Conservation (phyloP, 768 basidiomycete genomes). For the Lactarius deliciosus region DNA sequence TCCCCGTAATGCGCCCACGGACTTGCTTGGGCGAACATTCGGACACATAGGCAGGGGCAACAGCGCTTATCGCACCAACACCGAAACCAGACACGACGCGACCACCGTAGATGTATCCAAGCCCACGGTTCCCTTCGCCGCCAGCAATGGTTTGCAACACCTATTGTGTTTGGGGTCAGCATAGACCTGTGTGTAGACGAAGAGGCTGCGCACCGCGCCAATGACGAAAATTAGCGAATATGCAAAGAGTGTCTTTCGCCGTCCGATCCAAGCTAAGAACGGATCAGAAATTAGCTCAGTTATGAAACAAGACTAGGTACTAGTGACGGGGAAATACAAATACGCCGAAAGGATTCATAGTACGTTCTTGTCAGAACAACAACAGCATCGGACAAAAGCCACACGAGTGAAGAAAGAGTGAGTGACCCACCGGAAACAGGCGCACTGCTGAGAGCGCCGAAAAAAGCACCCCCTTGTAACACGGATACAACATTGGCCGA, state of each 20-base stretch:
- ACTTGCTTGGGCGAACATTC: conserved; percentile 88
- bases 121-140: conserved; percentile 51
- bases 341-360: not conserved
- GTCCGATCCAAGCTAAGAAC: conserved; percentile 57
- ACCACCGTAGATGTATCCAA: conserved; percentile 75
- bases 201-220: conserved; percentile 60
- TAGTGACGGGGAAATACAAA: not conserved
- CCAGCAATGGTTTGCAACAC: conserved; percentile 69
- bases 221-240: conserved; percentile 65
- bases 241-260: conserved; percentile 58
- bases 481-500: conserved; percentile 86
- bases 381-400: not conserved
- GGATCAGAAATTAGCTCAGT: not conserved
- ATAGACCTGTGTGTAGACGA: conserved; percentile 1
- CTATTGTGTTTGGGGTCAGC: conserved; percentile 37
- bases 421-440: conserved; percentile 58
- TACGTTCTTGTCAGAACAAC: not conserved
- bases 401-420: not conserved
- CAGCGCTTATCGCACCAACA: conserved; percentile 80
- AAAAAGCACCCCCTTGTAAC: conserved; percentile 85
- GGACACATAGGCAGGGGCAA: conserved; percentile 82
- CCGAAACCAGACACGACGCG: conserved; percentile 79
- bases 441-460: conserved; percentile 75
- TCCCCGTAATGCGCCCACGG: conserved; percentile 79
- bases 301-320: not conserved